Evolutionary conservation across 352 stramenopile genomes (phyloP).

Genomic region (Phytopythium helicoides): DNA sequence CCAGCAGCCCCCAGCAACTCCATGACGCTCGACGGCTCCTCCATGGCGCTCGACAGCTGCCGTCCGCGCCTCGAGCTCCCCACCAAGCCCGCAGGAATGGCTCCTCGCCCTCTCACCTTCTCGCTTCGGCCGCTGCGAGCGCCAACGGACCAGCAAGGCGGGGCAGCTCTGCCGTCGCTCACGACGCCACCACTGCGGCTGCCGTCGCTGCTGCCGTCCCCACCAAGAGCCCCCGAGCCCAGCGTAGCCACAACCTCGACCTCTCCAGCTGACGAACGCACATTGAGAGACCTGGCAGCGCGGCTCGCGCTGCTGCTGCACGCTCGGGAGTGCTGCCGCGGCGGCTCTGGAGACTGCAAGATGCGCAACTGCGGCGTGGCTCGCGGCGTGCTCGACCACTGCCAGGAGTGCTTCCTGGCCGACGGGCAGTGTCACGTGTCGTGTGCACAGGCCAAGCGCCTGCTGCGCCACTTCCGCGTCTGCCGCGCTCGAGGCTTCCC

Average conservation of each 20-base stretch:
- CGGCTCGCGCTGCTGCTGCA: slow-evolving; percentile 43
- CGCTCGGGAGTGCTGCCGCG: slow-evolving; percentile 40
- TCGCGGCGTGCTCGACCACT: slow-evolving; percentile 51
- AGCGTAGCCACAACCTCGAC: not conserved
- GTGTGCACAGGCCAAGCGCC: slow-evolving; percentile 41
- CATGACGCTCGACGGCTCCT: not conserved
- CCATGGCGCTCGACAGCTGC: slow-evolving; percentile 1
- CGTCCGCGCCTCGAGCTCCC: not conserved
- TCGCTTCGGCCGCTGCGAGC: too few relatives aligned
- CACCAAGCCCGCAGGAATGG: too few relatives aligned
- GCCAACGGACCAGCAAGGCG: too few relatives aligned
- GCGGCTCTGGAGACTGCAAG: slow-evolving; percentile 12
- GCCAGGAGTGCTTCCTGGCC: slow-evolving; percentile 43
- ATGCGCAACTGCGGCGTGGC: slow-evolving; percentile 41
- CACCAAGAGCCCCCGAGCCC: not conserved
- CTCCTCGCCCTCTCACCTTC: too few relatives aligned
- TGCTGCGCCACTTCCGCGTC: slow-evolving; percentile 47
- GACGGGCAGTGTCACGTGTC: slow-evolving; percentile 40
- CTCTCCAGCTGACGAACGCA: not conserved
- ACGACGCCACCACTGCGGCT: too few relatives aligned
- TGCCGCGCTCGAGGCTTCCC: slow-evolving; percentile 27
- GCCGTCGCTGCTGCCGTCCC: too few relatives aligned
- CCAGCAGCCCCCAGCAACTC: not conserved
- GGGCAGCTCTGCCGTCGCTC: too few relatives aligned
- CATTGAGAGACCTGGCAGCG: slow-evolving; percentile 26